These are phyloP conservation scores for Arachis monticola DNA, from an alignment of 331 rosid species.

Conservation along the genomic window DNA sequence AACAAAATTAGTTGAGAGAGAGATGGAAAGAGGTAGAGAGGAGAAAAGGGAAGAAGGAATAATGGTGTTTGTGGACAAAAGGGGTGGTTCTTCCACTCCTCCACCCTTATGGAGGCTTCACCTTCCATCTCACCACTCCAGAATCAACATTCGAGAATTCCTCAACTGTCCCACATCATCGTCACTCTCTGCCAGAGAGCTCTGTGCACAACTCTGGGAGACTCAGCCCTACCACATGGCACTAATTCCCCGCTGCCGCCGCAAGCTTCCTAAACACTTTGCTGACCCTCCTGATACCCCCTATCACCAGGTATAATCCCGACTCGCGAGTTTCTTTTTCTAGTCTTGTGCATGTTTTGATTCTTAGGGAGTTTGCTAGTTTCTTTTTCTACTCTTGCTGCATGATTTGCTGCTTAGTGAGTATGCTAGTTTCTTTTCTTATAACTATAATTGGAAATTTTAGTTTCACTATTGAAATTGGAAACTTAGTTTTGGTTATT, in stretches of 20 bases:
- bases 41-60: constrained; percentile 42
- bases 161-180: constrained; percentile 48
- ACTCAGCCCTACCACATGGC: constrained; percentile 48
- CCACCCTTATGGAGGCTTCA: constrained; percentile 81
- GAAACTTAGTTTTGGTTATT: neutral
- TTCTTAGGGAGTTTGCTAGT: neutral
- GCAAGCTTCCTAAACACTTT: constrained; percentile 28
- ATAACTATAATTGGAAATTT: constrained; percentile 5
- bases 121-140: constrained; percentile 20
- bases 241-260: constrained; percentile 44
- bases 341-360: neutral
- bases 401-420: neutral
- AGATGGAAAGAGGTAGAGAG: constrained; percentile 51
- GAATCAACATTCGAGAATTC: constrained; percentile 48
- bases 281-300: constrained; percentile 40
- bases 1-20: too few relatives aligned
- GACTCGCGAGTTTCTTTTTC: neutral
- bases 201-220: constrained; percentile 79
- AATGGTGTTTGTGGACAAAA: constrained; percentile 55
- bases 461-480: constrained; percentile 24
- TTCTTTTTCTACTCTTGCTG: neutral
- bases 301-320: constrained; percentile 40
- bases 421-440: constrained; percentile 1
- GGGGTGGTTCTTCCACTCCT: constrained; percentile 63
- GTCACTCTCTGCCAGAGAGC: constrained; percentile 66